phyloP scores from a whole-genome alignment of 768 basidiomycete species.

The Russula emetica region DNA sequence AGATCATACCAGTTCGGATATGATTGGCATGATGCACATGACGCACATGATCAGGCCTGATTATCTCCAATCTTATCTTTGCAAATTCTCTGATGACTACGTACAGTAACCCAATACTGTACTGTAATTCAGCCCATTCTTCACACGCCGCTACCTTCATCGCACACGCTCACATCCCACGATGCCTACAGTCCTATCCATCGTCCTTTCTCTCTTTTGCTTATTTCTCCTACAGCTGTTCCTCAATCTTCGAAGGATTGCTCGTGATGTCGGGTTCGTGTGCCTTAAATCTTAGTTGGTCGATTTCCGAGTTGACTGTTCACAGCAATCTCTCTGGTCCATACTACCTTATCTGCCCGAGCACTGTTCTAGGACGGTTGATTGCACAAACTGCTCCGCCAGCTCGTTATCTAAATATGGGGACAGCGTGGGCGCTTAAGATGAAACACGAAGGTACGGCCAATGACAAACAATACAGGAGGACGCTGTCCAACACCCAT shows the following conservation, averaged over 20 bases:
- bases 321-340: constrained; percentile 11
- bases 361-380: neutral
- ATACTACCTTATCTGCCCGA: neutral
- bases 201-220: neutral
- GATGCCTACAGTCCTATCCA: neutral
- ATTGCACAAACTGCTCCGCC: neutral
- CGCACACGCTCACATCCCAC: neutral
- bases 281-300: neutral
- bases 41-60: too few species aligned
- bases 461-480: neutral
- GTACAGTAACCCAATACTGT: too few species aligned
- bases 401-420: neutral
- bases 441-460: constrained; percentile 8
- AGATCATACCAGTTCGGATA: too few species aligned
- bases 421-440: neutral
- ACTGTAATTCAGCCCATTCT: too few species aligned
- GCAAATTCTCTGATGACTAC: too few species aligned
- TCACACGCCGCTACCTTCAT: too few species aligned
- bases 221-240: neutral
- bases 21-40: too few species aligned
- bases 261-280: constrained; percentile 7
- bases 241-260: constrained; percentile 6
- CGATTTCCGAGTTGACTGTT: neutral
- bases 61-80: too few species aligned
- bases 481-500: neutral